A percentile compares a stretch with the other conserved stretches of the same genome.
Evolutionary conservation across 202 grass and related monocot species (phyloP).

Genomic region (Carex arenaria): DNA sequence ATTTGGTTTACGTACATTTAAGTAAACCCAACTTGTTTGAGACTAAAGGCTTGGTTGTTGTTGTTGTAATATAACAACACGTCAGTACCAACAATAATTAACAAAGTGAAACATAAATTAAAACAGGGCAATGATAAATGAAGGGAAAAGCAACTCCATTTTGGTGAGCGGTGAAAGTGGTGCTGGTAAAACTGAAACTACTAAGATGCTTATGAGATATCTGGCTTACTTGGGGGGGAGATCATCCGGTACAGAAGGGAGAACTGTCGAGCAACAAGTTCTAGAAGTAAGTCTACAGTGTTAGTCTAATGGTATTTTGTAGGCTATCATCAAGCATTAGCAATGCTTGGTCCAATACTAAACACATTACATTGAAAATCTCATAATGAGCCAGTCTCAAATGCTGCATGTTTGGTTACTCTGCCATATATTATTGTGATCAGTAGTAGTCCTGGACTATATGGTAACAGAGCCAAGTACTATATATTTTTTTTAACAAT

Average conservation of each 20-base stretch:
- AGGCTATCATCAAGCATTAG: neutral
- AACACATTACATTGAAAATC: neutral
- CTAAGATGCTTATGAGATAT: slow-evolving; percentile 99
- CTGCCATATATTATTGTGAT: neutral
- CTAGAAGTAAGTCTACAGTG: slow-evolving; percentile 63
- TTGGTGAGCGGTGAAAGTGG: slow-evolving; percentile 99
- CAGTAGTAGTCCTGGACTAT: neutral
- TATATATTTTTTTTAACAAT: neutral
- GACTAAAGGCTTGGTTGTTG: too few relatives aligned
- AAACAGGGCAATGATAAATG: slow-evolving; percentile 98
- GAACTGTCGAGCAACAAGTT: slow-evolving; percentile 99
- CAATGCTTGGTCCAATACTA: neutral
- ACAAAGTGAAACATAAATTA: slow-evolving; percentile 23
- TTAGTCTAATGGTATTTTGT: slow-evolving; percentile 14
- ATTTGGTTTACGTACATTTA: too few relatives aligned
- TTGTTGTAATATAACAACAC: neutral
- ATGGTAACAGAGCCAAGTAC: neutral
- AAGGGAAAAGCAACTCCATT: slow-evolving; percentile 98
- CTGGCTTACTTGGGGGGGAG: slow-evolving; percentile 92
- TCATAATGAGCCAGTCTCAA: neutral
- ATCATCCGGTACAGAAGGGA: slow-evolving; percentile 85
- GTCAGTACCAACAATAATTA: neutral
- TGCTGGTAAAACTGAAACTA: slow-evolving; percentile 99
- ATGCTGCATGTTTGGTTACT: neutral
- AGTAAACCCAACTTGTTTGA: too few relatives aligned